phyloP scores from a whole-genome alignment of 2,329 filamentous ascomycete species.

The Stromatinia cepivora region DNA sequence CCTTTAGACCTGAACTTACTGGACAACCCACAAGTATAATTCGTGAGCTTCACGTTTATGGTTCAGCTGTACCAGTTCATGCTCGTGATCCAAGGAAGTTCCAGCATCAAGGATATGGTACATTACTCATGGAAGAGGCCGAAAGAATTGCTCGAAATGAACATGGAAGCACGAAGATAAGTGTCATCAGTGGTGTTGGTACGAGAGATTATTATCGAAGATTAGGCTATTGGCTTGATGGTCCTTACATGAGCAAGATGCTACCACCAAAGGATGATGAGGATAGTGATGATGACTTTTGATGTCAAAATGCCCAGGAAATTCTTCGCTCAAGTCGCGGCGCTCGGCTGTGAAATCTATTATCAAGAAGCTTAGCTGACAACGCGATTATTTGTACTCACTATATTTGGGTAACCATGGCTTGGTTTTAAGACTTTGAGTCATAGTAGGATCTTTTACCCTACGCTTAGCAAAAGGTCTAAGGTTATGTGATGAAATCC shows the following conservation, averaged over 20 bases:
- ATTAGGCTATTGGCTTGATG: slow-evolving; percentile 90
- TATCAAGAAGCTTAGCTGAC: background rate
- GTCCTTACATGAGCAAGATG: slow-evolving; percentile 47
- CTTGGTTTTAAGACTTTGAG: background rate
- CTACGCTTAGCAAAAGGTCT: background rate
- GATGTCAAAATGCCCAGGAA: slow-evolving; percentile 1
- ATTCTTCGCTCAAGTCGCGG: background rate
- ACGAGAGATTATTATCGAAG: slow-evolving; percentile 94
- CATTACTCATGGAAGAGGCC: slow-evolving; percentile 94
- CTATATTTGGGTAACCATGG: slow-evolving; percentile 1
- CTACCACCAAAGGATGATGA: slow-evolving; percentile 38
- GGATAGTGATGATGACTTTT: slow-evolving; percentile 37
- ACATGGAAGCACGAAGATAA: slow-evolving; percentile 91
- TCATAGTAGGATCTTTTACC: background rate
- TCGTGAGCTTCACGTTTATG: slow-evolving; percentile 93
- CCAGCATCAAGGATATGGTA: slow-evolving; percentile 97
- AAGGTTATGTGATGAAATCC: background rate
- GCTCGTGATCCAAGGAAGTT: slow-evolving; percentile 94
- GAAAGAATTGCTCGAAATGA: slow-evolving; percentile 93
- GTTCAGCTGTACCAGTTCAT: slow-evolving; percentile 95
- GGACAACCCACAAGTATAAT: slow-evolving; percentile 90
- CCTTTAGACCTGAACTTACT: slow-evolving; percentile 83
- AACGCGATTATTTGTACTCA: background rate
- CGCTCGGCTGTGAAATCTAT: background rate
- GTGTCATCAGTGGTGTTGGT: slow-evolving; percentile 96